These are phyloP conservation scores for Themeda triandra DNA, from an alignment of 176 grass and related monocot species.

Conservation along the genomic window DNA sequence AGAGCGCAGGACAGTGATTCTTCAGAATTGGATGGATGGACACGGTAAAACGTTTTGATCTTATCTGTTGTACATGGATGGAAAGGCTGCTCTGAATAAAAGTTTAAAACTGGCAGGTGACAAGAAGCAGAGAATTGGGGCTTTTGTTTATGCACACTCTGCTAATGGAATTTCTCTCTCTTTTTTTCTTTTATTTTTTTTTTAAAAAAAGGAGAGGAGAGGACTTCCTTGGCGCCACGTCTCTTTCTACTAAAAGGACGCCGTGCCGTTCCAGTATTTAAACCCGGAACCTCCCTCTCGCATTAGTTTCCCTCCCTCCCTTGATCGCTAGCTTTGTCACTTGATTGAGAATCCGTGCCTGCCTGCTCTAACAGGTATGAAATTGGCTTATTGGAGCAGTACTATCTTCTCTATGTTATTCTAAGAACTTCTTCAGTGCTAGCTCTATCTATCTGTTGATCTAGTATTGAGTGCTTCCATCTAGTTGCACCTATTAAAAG, in stretches of 20 bases:
- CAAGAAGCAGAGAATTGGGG: neutral
- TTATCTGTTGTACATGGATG: neutral
- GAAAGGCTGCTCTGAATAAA: neutral
- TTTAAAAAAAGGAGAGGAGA: neutral
- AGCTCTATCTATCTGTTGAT: neutral
- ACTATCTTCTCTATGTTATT: neutral
- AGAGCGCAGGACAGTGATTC: neutral
- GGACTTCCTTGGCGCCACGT: conserved; percentile 42
- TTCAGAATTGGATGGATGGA: neutral
- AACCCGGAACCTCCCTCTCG: conserved; percentile 19
- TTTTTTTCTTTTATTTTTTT: too few species aligned
- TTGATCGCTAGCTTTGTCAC: neutral
- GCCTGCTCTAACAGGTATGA: conserved; percentile 23
- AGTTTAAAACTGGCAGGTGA: neutral
- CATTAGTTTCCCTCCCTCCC: conserved; percentile 24
- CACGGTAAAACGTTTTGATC: neutral
- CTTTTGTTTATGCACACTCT: neutral
- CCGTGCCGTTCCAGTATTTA: conserved; percentile 35
- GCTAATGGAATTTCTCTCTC: too few species aligned
- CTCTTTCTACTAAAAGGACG: conserved; percentile 53
- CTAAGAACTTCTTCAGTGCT: neutral
- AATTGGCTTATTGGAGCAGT: neutral
- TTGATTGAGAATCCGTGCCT: neutral
- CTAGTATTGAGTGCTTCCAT: neutral
- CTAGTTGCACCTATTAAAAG: neutral